A percentile compares a stretch with the other conserved stretches of the same genome.
Evolutionary conservation across 805 yeast genomes (phyloP).

Genomic region (Yarrowia sp.): DNA sequence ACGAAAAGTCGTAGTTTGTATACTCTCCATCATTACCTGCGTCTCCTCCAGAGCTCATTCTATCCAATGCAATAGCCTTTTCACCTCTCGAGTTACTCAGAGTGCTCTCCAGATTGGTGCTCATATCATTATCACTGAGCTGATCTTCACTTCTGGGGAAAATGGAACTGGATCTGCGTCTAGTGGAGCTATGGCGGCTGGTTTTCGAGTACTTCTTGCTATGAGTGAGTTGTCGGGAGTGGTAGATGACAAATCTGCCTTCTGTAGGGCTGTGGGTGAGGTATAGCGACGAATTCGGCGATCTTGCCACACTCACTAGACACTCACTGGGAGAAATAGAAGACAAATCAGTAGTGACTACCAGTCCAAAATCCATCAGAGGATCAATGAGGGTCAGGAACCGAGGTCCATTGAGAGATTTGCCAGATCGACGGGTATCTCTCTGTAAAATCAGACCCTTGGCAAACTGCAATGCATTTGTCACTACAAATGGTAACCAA

Average conservation of each 20-base stretch:
- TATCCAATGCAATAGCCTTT: slow-evolving; percentile 41
- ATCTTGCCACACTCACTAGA: slow-evolving; percentile 61
- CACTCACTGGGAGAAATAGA: slow-evolving; percentile 66
- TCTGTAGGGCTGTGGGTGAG: slow-evolving; percentile 63
- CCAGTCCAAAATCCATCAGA: slow-evolving; percentile 70
- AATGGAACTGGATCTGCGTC: slow-evolving; percentile 42
- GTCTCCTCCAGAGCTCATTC: slow-evolving; percentile 47
- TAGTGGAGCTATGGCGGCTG: slow-evolving; percentile 35
- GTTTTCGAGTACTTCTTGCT: slow-evolving; percentile 36
- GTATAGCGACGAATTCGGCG: slow-evolving; percentile 56
- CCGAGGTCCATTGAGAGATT: slow-evolving; percentile 44
- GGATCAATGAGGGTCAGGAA: slow-evolving; percentile 80
- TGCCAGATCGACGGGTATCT: slow-evolving; percentile 46
- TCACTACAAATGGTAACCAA: slow-evolving; percentile 67
- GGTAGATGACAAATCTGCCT: slow-evolving; percentile 59
- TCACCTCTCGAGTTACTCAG: slow-evolving; percentile 42
- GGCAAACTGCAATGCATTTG: slow-evolving; percentile 66
- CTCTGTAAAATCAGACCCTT: slow-evolving; percentile 73
- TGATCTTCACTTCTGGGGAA: slow-evolving; percentile 29
- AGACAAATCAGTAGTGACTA: slow-evolving; percentile 74
- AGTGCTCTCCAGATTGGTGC: slow-evolving; percentile 41
- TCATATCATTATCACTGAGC: slow-evolving; percentile 40
- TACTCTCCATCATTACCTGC: slow-evolving; percentile 37
- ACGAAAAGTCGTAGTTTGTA: slow-evolving; percentile 36
- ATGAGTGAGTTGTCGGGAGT: slow-evolving; percentile 55